Evolutionary conservation across 2,329 filamentous ascomycete species (phyloP).

Genomic region (Cytospora mali): DNA sequence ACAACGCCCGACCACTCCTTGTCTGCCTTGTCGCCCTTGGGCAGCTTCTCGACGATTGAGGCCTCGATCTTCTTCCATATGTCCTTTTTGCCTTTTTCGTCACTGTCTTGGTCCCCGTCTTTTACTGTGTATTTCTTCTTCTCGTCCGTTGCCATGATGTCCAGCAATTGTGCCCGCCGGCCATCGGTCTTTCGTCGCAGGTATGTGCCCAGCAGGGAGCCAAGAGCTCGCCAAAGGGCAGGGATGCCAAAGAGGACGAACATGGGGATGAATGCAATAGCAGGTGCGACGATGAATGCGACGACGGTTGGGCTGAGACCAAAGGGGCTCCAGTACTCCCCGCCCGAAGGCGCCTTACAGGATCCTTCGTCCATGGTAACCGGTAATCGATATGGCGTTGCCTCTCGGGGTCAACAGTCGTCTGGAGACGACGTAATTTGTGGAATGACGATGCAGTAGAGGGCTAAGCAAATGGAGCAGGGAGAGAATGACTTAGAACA

Average conservation of each 20-base stretch:
- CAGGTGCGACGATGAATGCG: conserved; percentile 34
- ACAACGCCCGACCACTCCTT: conserved; percentile 81
- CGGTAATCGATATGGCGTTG: conserved; percentile 31
- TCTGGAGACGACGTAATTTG: background rate
- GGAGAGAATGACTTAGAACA: conserved; percentile 9
- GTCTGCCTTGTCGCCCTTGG: conserved; percentile 45
- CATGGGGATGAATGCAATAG: conserved; percentile 39
- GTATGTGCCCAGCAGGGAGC: conserved; percentile 58
- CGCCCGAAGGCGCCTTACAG: conserved; percentile 36
- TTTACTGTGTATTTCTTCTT: conserved; percentile 44
- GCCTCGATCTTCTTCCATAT: conserved; percentile 72
- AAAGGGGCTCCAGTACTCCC: conserved; percentile 33
- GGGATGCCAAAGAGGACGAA: conserved; percentile 40
- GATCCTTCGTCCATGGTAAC: conserved; percentile 32
- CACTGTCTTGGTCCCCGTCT: conserved; percentile 33
- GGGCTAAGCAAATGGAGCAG: background rate
- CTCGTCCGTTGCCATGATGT: conserved; percentile 47
- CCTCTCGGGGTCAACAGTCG: background rate
- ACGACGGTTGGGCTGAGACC: conserved; percentile 36
- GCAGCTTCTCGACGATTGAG: conserved; percentile 40
- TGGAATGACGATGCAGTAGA: background rate
- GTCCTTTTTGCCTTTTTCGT: conserved; percentile 49
- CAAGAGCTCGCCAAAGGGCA: conserved; percentile 43
- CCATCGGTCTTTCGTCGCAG: conserved; percentile 66
- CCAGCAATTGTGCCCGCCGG: conserved; percentile 59